Conservation (phyloP, 257 asterid species). For the Datura wrightii region DNA sequence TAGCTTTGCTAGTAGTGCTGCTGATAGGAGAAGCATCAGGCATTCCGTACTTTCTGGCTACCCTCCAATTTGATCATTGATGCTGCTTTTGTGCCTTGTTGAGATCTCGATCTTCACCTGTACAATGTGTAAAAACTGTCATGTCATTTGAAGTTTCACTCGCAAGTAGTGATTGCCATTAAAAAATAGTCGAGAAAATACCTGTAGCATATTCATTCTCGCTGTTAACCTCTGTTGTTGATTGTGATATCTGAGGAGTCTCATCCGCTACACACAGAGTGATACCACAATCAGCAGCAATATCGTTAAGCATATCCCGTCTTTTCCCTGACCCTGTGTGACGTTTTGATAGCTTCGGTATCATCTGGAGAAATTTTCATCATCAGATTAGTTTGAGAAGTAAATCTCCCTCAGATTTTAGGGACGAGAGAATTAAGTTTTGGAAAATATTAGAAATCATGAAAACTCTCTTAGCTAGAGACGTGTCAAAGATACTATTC, state of each 20-base stretch:
- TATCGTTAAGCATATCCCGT: constrained; percentile 37
- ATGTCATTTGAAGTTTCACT: constrained; percentile 2
- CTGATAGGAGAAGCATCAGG: too few relatives aligned
- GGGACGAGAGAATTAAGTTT: background rate
- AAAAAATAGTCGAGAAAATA: constrained; percentile 19
- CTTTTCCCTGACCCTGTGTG: constrained; percentile 47
- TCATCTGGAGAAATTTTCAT: constrained; percentile 39
- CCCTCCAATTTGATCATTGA: too few relatives aligned
- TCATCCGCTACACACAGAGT: constrained; percentile 16
- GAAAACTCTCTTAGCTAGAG: too few relatives aligned
- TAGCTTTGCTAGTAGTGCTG: background rate
- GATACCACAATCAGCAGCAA: constrained; percentile 50
- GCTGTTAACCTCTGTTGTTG: background rate
- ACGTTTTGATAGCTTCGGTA: constrained; percentile 41
- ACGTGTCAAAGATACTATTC: too few relatives aligned
- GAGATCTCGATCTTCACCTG: background rate
- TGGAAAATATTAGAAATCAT: too few relatives aligned
- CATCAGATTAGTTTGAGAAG: constrained; percentile 13
- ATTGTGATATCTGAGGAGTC: constrained; percentile 11
- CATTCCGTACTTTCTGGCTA: too few relatives aligned
- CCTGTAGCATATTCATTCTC: constrained; percentile 33
- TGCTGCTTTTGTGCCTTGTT: too few relatives aligned
- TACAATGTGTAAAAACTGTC: background rate
- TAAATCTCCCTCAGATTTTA: background rate
- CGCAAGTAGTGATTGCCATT: background rate